Base-by-base conservation (phyloP, 768 basidiomycete species). In the Leccinum barrowsii region DNA sequence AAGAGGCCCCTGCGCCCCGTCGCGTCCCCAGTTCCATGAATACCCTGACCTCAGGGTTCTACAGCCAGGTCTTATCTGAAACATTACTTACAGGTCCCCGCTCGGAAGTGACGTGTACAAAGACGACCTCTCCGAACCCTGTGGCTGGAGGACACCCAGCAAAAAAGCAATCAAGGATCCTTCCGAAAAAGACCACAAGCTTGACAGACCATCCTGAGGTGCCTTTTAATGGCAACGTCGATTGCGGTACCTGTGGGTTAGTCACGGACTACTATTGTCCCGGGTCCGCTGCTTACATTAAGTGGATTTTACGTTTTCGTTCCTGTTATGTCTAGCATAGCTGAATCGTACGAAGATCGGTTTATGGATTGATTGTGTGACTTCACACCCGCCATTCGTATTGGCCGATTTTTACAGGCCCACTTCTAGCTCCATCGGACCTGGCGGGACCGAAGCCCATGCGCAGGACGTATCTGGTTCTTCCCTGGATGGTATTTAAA, bases 401-500 rank as follows among this genome's bases (percentile, higher is more conserved):
- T 42, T 12, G 53, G 32, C n/a, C 32, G 10, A 30, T 21, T 24
- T 54, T 51, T 40, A 49, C 37, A 15, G 30, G 30, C 34, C 40
- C 12, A 7, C 1, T 28, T 35, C 35, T 49, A 53, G 50, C 22
- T 15, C 8, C 15, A 8, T 59, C 53, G 53, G 53, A 28, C 32
- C 32, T 44, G 46, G 26, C 44, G 37, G 26, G 22, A 22, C 62
- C 17, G 17, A 40, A 40, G n/a, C n/a, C 8, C 40, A 40, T n/a
- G 8, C 40, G 17, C 40, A 40, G 56, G 47, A 47, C 49, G 24
- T 17, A 26, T 35, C 35, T 22, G 22, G 8, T 19, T 22, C 5
- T 12, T 37, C 24, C n/a, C 37, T 55, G 55, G 46, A 21, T 46
- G 28, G 21, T 35, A n/a, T 53, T 52, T 58, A 17, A 56, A 65